phyloP scores from a whole-genome alignment of 164 flowering plant genomes.

The Tetracentron sinense region DNA sequence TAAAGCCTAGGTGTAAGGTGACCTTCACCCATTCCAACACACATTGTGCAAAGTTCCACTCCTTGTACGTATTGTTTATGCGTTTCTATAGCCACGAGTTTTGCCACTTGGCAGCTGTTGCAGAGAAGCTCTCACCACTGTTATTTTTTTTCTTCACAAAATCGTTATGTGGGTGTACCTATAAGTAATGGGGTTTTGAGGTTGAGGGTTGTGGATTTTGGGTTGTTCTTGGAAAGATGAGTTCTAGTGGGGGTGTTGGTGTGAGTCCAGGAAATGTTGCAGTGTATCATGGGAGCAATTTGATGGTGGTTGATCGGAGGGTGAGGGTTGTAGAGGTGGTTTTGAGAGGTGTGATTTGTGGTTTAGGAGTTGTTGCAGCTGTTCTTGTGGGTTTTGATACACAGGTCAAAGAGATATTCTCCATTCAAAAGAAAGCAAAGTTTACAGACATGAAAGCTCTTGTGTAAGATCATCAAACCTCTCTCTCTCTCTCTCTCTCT shows the following conservation, averaged over 20 bases:
- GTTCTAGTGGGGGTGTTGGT: constrained; percentile 35
- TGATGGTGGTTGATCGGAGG: constrained; percentile 64
- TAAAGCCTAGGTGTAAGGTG: constrained; percentile 2
- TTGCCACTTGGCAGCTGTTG: constrained; percentile 16
- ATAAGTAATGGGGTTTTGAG: constrained; percentile 20
- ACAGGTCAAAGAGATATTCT: constrained; percentile 68
- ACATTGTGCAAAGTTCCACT: no score
- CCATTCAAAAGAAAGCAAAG: constrained; percentile 65
- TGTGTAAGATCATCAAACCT: constrained; percentile 59
- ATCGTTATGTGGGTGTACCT: constrained; percentile 11
- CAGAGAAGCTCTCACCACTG: neutral
- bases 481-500: neutral
- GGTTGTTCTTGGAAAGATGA: constrained; percentile 35
- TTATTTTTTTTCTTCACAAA: no score
- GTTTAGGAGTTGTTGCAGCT: constrained; percentile 61
- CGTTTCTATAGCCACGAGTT: neutral
- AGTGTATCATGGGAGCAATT: constrained; percentile 52
- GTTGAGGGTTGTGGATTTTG: constrained; percentile 6
- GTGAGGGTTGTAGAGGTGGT: constrained; percentile 67
- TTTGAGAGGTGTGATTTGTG: constrained; percentile 73
- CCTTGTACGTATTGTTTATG: neutral
- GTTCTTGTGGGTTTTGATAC: constrained; percentile 69
- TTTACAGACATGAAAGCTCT: constrained; percentile 92
- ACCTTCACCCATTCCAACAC: constrained; percentile 8
- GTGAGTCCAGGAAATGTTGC: constrained; percentile 74